Conservation (phyloP, 1,139 yeast genomes). For the Hanseniaspora sp. region DNA sequence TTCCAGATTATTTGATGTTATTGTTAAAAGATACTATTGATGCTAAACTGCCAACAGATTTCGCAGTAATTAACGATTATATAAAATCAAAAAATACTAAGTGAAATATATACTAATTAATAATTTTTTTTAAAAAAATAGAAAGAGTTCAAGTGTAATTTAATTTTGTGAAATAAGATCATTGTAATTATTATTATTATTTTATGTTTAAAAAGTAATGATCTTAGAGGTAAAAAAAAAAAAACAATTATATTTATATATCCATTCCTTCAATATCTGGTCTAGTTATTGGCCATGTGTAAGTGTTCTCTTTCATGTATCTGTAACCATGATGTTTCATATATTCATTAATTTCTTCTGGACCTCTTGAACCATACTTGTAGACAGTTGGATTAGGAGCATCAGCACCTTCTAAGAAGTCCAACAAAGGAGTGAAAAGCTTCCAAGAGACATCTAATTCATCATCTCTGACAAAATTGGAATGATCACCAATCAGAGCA, state of each 20-base stretch:
- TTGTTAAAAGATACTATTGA: constrained; percentile 30
- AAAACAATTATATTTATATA: background rate
- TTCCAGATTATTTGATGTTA: constrained; percentile 48
- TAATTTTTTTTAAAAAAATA: too few species aligned
- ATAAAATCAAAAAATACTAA: background rate
- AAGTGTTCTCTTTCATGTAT: constrained; percentile 46
- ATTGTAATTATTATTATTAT: too few species aligned
- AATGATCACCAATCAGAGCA: constrained; percentile 81
- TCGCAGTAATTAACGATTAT: constrained; percentile 2
- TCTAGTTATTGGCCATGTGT: constrained; percentile 75
- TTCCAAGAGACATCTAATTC: constrained; percentile 92
- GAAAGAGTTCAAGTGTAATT: too few species aligned
- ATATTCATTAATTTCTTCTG: constrained; percentile 51
- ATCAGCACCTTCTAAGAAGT: constrained; percentile 59
- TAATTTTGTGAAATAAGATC: too few species aligned
- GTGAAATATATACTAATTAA: background rate
- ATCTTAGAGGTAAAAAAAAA: too few species aligned
- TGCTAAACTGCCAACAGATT: constrained; percentile 21
- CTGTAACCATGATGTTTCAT: constrained; percentile 60
- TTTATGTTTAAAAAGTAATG: background rate
- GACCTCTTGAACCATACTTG: constrained; percentile 90
- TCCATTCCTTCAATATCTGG: constrained; percentile 30
- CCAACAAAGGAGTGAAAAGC: constrained; percentile 79
- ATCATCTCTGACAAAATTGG: constrained; percentile 95
- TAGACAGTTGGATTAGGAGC: constrained; percentile 57